Conservation (phyloP, 768 basidiomycete species). For the Rhizopogon vinicolor region DNA sequence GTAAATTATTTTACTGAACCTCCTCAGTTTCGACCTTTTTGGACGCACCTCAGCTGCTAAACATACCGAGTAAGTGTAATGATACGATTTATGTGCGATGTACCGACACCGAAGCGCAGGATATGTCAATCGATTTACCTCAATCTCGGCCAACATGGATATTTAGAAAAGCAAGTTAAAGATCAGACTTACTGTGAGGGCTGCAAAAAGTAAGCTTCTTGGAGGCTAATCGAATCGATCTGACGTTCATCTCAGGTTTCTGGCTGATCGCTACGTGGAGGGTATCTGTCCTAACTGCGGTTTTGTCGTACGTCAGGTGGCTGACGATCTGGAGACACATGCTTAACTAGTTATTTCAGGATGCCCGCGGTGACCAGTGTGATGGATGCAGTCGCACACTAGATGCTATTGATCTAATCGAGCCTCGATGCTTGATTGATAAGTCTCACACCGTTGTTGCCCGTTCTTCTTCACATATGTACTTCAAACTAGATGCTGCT, state of each 20-base stretch:
- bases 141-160: constrained; percentile 73
- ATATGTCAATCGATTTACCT: constrained; percentile 89
- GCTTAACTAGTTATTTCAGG: constrained; percentile 37
- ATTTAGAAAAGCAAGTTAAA: constrained; percentile 77
- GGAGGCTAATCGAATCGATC: background rate
- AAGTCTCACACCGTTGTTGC: constrained; percentile 75
- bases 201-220: constrained; percentile 62
- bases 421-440: constrained; percentile 90
- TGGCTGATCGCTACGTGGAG: constrained; percentile 97
- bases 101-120: constrained; percentile 32
- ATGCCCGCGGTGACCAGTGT: constrained; percentile 98
- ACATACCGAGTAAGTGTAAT: constrained; percentile 72
- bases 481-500: constrained; percentile 77
- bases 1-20: background rate
- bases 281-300: constrained; percentile 95
- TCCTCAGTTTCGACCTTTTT: constrained; percentile 84
- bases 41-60: constrained; percentile 88
- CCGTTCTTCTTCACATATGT: constrained; percentile 84
- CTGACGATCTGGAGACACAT: background rate
- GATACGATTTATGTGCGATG: background rate
- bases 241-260: constrained; percentile 50
- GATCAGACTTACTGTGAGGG: constrained; percentile 96
- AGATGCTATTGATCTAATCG: constrained; percentile 88
- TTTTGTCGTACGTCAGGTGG: constrained; percentile 54
- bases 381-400: constrained; percentile 90